phyloP scores from a whole-genome alignment of 2,329 filamentous ascomycete genomes.

The Aspergillus hiratsukae region DNA sequence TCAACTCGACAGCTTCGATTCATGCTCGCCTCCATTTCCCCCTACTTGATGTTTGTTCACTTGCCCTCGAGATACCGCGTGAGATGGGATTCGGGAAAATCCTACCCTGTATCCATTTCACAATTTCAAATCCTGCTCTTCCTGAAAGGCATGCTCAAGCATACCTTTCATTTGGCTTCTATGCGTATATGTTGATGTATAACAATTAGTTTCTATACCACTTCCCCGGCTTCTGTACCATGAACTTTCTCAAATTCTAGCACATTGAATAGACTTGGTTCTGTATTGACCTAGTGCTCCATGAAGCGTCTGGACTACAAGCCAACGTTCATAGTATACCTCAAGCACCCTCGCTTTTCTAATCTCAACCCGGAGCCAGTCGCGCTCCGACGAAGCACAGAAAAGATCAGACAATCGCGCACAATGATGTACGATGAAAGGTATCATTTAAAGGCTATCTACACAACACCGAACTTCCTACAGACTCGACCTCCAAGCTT shows the following conservation, averaged over 20 bases:
- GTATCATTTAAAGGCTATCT: constrained; percentile 7
- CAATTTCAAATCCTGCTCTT: not conserved
- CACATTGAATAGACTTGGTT: not conserved
- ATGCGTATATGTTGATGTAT: constrained; percentile 15
- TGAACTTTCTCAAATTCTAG: not conserved
- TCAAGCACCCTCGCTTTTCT: not conserved
- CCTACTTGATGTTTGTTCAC: not conserved
- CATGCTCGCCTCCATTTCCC: not conserved
- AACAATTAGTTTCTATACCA: constrained; percentile 14
- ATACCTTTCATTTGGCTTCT: not conserved
- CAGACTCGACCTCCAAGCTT: constrained; percentile 52
- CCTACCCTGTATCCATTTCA: not conserved
- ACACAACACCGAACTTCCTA: not conserved
- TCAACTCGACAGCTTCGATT: not conserved
- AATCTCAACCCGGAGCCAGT: not conserved
- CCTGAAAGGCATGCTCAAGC: not conserved
- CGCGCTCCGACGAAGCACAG: not conserved
- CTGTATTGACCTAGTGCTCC: not conserved
- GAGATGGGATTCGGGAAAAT: not conserved
- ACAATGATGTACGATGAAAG: not conserved
- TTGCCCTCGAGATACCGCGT: not conserved
- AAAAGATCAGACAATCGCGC: not conserved
- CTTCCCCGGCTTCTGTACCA: not conserved
- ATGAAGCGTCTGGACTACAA: not conserved
- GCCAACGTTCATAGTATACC: not conserved